These are phyloP conservation scores for Cupressus sempervirens DNA, from an alignment of 75 land plant genomes.

Conservation along the genomic window DNA sequence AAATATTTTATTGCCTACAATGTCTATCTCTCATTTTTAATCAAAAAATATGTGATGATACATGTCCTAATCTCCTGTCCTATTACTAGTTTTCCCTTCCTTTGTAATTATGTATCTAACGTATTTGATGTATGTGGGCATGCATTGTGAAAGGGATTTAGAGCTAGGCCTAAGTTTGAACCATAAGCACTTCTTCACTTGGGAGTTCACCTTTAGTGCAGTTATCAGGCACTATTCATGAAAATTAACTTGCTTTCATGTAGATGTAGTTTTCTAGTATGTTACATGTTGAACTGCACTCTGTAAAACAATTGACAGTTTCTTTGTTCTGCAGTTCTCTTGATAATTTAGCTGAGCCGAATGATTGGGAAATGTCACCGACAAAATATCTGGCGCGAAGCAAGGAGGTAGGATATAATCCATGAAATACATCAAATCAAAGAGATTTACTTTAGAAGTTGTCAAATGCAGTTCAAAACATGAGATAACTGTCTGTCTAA, in stretches of 20 bases:
- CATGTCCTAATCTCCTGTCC: too few species aligned
- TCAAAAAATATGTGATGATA: too few species aligned
- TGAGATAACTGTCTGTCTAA: neutral
- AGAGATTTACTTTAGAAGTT: neutral
- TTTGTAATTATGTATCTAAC: neutral
- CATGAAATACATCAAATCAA: neutral
- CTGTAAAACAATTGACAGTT: neutral
- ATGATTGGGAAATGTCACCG: slow-evolving; percentile 8
- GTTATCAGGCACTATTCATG: neutral
- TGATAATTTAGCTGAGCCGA: neutral
- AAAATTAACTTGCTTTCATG: neutral
- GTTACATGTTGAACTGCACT: neutral
- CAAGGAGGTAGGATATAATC: slow-evolving; percentile 5
- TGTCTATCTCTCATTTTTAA: too few species aligned
- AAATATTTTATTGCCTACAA: too few species aligned
- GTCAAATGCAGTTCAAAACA: neutral
- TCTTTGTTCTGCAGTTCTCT: neutral
- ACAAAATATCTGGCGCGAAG: neutral
- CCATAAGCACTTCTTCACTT: neutral
- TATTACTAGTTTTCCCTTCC: too few species aligned
- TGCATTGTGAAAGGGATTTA: neutral
- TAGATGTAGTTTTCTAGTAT: neutral
- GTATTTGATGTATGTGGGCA: neutral
- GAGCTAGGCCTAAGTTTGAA: neutral
- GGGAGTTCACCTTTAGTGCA: neutral